Evolutionary conservation across 1,139 yeast genomes (phyloP).

Genomic region (Candida sp.): DNA sequence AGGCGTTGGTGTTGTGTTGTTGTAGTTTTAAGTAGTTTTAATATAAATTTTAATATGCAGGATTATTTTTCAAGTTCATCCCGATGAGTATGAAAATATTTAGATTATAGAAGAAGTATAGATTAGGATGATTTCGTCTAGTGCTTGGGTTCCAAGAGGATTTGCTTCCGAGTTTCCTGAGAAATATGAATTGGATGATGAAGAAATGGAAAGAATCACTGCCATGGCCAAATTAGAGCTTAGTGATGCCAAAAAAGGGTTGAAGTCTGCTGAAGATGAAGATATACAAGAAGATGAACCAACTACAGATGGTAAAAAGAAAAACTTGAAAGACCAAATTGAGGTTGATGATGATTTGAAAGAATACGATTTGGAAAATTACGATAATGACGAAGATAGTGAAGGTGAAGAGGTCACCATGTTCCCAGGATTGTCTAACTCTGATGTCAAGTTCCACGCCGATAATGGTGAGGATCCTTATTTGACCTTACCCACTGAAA

Average conservation of each 20-base stretch:
- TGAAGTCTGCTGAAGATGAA: conserved; percentile 32
- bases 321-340: conserved; percentile 43
- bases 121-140: conserved; percentile 75
- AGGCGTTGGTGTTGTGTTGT: conserved; percentile 87
- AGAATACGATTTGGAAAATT: conserved; percentile 82
- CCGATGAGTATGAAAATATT: not conserved
- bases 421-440: conserved; percentile 67
- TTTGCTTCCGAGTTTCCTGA: conserved; percentile 92
- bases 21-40: conserved; percentile 28
- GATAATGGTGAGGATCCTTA: conserved; percentile 69
- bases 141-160: conserved; percentile 97
- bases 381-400: conserved; percentile 57
- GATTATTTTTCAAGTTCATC: not conserved
- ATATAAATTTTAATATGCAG: not conserved
- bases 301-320: conserved; percentile 14
- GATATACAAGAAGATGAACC: conserved; percentile 12
- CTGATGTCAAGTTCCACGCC: conserved; percentile 49
- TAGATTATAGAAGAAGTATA: not conserved
- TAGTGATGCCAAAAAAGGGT: conserved; percentile 65
- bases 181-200: conserved; percentile 84
- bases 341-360: conserved; percentile 81
- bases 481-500: conserved; percentile 67
- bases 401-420: conserved; percentile 54
- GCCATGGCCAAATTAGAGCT: conserved; percentile 82
- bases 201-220: conserved; percentile 87